A percentile compares a stretch with the other conserved stretches of the same genome.
These are phyloP conservation scores for Talaromyces piceae DNA, from an alignment of 2,329 filamentous ascomycete species.

Conservation along the genomic window DNA sequence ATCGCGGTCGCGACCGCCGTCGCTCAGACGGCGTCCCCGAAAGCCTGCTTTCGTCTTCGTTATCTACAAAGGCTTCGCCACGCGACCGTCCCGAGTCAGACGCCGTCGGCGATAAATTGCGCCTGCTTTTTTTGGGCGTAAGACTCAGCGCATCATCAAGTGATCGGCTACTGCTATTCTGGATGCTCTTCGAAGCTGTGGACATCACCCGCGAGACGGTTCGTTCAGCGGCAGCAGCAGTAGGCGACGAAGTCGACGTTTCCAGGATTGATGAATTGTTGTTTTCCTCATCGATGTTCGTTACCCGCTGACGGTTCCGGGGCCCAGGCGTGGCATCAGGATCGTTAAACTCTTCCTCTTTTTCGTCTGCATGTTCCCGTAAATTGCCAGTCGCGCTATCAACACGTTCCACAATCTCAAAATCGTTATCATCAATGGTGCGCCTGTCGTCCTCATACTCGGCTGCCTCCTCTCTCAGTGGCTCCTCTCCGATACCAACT, in stretches of 20 bases:
- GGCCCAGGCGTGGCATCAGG: conserved; percentile 8
- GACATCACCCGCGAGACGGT: conserved; percentile 34
- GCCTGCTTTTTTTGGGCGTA: conserved; percentile 21
- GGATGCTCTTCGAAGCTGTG: conserved; percentile 13
- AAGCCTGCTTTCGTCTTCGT: conserved; percentile 13
- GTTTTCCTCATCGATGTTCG: conserved; percentile 11
- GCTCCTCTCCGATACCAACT: conserved; percentile 26
- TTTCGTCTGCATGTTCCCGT: conserved; percentile 8
- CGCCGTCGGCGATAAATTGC: conserved; percentile 22
- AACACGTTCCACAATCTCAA: conserved; percentile 11
- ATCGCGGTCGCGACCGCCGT: conserved; percentile 45
- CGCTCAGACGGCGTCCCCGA: conserved; percentile 19
- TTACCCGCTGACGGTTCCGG: not conserved
- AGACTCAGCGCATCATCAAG: conserved; percentile 13
- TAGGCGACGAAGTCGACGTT: conserved; percentile 38
- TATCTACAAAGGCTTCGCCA: conserved; percentile 21
- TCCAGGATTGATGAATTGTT: conserved; percentile 37
- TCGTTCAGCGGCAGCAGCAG: conserved; percentile 36
- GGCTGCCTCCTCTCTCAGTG: not conserved
- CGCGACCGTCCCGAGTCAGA: conserved; percentile 19
- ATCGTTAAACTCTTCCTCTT: conserved; percentile 9
- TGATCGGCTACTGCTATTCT: not conserved
- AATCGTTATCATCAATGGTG: conserved; percentile 20
- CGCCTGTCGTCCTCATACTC: conserved; percentile 7
- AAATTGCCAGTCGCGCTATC: conserved; percentile 2